Conservation (phyloP, 2,329 filamentous ascomycete species). For the Phaeosphaeria sp. region DNA sequence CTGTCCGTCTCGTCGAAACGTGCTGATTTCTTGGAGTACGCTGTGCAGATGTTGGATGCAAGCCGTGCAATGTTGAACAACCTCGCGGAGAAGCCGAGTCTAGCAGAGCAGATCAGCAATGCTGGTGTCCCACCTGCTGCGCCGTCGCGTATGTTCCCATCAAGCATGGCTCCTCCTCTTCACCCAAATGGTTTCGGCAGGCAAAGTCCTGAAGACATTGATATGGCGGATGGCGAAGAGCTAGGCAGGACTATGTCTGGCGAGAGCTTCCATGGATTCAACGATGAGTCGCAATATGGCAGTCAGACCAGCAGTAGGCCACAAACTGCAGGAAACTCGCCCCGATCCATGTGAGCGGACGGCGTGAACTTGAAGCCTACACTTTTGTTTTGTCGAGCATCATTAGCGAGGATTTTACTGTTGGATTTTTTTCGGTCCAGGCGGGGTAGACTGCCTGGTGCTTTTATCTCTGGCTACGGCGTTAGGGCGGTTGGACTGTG, state of each 20-base stretch:
- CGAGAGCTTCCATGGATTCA: constrained; percentile 42
- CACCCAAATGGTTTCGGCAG: constrained; percentile 11
- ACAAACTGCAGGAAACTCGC: constrained; percentile 29
- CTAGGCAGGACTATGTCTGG: constrained; percentile 27
- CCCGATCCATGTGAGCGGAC: constrained; percentile 19
- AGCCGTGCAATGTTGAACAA: constrained; percentile 52
- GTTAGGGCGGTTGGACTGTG: not conserved
- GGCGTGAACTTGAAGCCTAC: not conserved
- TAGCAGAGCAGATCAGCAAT: constrained; percentile 47
- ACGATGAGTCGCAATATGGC: constrained; percentile 33
- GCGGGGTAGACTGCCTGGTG: not conserved
- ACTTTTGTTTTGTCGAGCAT: constrained; percentile 1
- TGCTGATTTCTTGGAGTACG: constrained; percentile 57
- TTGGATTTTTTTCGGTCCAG: not conserved
- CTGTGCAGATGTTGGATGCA: constrained; percentile 54
- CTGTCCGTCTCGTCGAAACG: constrained; percentile 83
- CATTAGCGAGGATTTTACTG: constrained; percentile 1
- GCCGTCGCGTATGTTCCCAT: constrained; percentile 26
- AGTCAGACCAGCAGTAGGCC: constrained; percentile 27
- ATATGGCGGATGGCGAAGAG: constrained; percentile 35
- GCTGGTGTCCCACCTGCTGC: constrained; percentile 46
- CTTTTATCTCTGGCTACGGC: not conserved
- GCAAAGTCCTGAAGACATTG: constrained; percentile 30
- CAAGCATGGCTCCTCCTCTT: constrained; percentile 29
- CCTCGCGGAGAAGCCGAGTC: constrained; percentile 52